These are phyloP conservation scores for Prunella vulgaris DNA, from an alignment of 257 asterid genomes.

Conservation along the genomic window DNA sequence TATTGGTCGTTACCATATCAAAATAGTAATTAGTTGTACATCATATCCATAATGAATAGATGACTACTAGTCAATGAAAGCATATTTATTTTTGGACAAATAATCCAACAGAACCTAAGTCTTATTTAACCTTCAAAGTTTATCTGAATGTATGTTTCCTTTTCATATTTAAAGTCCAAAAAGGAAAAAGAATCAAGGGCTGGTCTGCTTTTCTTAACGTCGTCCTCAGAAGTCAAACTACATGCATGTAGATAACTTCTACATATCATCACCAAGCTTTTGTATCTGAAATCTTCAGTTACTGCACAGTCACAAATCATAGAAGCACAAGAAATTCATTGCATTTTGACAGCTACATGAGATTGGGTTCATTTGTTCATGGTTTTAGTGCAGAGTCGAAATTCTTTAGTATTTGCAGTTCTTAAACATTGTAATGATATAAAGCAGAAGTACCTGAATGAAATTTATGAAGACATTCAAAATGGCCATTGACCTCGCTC, in stretches of 20 bases:
- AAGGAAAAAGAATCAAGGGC: neutral
- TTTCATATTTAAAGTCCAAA: neutral
- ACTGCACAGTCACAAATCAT: neutral
- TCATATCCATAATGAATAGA: conserved; percentile 1
- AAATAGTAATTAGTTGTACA: neutral
- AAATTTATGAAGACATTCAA: conserved; percentile 72
- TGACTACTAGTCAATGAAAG: conserved; percentile 7
- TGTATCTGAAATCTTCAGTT: conserved; percentile 1
- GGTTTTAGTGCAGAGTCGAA: neutral
- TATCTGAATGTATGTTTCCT: neutral
- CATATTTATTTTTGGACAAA: neutral
- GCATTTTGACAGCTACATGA: neutral
- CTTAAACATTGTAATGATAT: neutral
- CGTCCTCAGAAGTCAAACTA: neutral
- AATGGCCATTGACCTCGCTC: conserved; percentile 79
- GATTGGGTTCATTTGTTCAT: neutral
- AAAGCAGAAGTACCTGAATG: conserved; percentile 56
- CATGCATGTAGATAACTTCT: neutral
- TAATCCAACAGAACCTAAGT: neutral
- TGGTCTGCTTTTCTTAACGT: neutral
- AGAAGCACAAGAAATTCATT: neutral
- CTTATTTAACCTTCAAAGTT: neutral
- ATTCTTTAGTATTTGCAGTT: neutral
- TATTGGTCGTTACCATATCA: neutral
- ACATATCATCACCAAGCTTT: neutral